These are phyloP conservation scores for Venturia effusa DNA, from an alignment of 2,329 filamentous ascomycete species.

Conservation along the genomic window DNA sequence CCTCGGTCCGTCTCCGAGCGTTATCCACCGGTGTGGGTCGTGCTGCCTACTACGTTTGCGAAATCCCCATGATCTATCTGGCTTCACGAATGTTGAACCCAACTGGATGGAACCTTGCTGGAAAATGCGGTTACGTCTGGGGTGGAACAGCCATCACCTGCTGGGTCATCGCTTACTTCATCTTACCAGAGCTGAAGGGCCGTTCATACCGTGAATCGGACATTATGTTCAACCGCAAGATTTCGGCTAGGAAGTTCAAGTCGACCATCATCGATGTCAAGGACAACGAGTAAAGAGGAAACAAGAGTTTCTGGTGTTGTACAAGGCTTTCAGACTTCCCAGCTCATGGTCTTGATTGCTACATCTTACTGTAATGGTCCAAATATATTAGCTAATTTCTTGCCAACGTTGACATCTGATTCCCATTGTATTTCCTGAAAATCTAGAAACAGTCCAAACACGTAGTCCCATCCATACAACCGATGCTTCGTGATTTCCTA, in stretches of 20 bases:
- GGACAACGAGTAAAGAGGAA: neutral
- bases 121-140: conserved; percentile 84
- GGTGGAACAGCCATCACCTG: conserved; percentile 69
- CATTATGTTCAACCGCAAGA: conserved; percentile 63
- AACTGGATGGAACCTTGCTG: conserved; percentile 74
- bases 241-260: conserved; percentile 65
- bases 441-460: too few relatives aligned
- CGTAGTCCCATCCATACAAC: too few relatives aligned
- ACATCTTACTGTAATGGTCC: neutral
- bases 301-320: too few relatives aligned
- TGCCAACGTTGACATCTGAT: too few relatives aligned
- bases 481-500: too few relatives aligned
- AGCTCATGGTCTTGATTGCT: neutral
- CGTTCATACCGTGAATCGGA: conserved; percentile 81
- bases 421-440: too few relatives aligned
- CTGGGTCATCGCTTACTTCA: conserved; percentile 71
- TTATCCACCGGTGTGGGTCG: conserved; percentile 84
- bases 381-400: too few relatives aligned
- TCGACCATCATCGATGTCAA: conserved; percentile 40
- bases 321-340: too few relatives aligned
- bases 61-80: conserved; percentile 69
- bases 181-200: conserved; percentile 67
- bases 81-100: conserved; percentile 93
- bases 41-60: conserved; percentile 66
- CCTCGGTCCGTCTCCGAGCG: conserved; percentile 72